Evolutionary conservation across 2,329 filamentous ascomycete genomes (phyloP), one percentile per base, ranked within the genome.

Genomic region (Arthroderma sp.): DNA sequence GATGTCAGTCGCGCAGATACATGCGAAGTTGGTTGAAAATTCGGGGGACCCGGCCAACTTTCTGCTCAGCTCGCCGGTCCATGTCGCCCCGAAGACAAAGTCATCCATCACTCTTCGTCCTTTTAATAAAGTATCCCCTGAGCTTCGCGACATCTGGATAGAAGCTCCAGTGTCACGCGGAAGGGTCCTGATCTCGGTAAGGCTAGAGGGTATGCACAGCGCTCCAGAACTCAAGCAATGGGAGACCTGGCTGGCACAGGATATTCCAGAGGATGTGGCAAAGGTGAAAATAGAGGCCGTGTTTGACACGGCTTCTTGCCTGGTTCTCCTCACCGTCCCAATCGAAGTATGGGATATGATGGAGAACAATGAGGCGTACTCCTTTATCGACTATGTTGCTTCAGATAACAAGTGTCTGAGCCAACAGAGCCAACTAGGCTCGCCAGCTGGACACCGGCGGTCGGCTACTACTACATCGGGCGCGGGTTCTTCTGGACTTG

Each of bases 391-490:
- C 9, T 48, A 30, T 36, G 42, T 45, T 29, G 31, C 33, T 3
- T 40, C 46, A 15, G 39, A 41, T 29, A 48, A 48, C 28, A 11
- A n/a, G 11, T 22, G 32, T 11, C 41, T 22, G 15, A 22, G 15
- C 15, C 15, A 22, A 22, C 15, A 22, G 15, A 22, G 15, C 63
- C 50, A 73, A 70, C 54, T 74, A 71, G 15, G 15, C 15, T 22
- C 15, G 15, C 15, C 15, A 3, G 1, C 15, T 22, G 15, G 15
- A 22, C 15, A 22, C 15, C 15, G 15, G 3, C 15, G 1, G 15
- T 1, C 15, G 15, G 15, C 15, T 22, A 22, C 15, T 22, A 22
- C 15, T 22, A 22, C 15, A 22, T 22, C 15, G 15, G 15, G 15
- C 15, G 15, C 15, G 15, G 15, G 15, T 22, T 22, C 3, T 22